Percentiles rank a stretch among this genome's conserved stretches.
Evolutionary conservation across 2,329 filamentous ascomycete species (phyloP).

Genomic region (Claviceps sorghi): DNA sequence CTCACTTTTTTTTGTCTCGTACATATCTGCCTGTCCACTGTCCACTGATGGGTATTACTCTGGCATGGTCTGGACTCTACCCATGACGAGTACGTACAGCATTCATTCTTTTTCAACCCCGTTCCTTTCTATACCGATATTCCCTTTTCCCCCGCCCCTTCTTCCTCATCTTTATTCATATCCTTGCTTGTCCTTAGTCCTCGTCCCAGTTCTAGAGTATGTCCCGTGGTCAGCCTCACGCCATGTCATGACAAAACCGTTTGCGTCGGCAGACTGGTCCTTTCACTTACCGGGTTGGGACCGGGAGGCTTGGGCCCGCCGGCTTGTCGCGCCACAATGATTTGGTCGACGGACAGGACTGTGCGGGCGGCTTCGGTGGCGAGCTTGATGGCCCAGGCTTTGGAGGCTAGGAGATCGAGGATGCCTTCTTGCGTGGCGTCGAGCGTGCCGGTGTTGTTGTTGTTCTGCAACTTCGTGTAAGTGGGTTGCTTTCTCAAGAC

Average conservation of each 20-base stretch:
- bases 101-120: not conserved
- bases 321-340: conserved; percentile 94
- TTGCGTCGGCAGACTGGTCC: not conserved
- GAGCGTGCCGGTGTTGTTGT: conserved; percentile 63
- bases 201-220: conserved; percentile 44
- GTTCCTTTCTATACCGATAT: not conserved
- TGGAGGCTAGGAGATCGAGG: conserved; percentile 78
- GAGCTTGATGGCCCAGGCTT: conserved; percentile 94
- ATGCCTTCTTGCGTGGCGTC: conserved; percentile 83
- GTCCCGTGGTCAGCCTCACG: not conserved
- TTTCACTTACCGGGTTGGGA: conserved; percentile 55
- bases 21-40: no score
- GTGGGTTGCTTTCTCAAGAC: not conserved
- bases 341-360: conserved; percentile 92
- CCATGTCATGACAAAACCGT: not conserved
- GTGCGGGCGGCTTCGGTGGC: conserved; percentile 91
- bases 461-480: conserved; percentile 37
- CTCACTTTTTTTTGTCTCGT: no score
- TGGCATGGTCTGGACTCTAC: no score
- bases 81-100: not conserved
- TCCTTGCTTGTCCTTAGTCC: conserved; percentile 34
- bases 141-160: no score
- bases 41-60: no score
- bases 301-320: conserved; percentile 94
- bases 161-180: not conserved